Evolutionary conservation across 1,139 yeast species (phyloP).

Genomic region (Yamadazyma blattariae): DNA sequence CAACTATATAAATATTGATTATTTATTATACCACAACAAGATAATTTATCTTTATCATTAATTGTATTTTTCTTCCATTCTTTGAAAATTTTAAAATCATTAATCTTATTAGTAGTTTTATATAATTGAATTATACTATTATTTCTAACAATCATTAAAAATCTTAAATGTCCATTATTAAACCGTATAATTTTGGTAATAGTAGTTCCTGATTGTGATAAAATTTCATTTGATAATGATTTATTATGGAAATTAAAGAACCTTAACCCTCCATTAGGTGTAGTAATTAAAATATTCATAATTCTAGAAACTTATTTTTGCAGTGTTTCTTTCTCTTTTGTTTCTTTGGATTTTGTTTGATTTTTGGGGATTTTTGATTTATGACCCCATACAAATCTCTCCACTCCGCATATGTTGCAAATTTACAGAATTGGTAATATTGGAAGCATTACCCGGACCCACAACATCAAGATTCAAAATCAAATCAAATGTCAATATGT

Average conservation of each 20-base stretch:
- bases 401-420: no score
- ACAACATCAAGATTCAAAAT: no score
- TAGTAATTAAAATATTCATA: conserved; percentile 8
- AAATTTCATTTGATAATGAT: conserved; percentile 4
- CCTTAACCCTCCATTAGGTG: conserved; percentile 7
- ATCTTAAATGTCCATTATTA: conserved; percentile 15
- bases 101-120: conserved; percentile 11
- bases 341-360: no score
- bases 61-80: conserved; percentile 34
- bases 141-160: conserved; percentile 26
- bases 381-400: no score
- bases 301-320: no score
- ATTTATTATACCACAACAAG: conserved; percentile 26
- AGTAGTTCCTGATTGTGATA: conserved; percentile 3
- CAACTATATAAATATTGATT: conserved; percentile 41
- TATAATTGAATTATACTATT: conserved; percentile 33
- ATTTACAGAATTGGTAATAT: no score
- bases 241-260: neutral
- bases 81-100: conserved; percentile 25
- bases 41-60: conserved; percentile 15
- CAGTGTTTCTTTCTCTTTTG: no score
- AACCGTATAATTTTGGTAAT: conserved; percentile 8
- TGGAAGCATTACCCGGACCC: no score
- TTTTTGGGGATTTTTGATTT: no score
- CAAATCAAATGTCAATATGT: no score